Evolutionary conservation across 768 basidiomycete species (phyloP).

Genomic region (Serendipita vermifera): DNA sequence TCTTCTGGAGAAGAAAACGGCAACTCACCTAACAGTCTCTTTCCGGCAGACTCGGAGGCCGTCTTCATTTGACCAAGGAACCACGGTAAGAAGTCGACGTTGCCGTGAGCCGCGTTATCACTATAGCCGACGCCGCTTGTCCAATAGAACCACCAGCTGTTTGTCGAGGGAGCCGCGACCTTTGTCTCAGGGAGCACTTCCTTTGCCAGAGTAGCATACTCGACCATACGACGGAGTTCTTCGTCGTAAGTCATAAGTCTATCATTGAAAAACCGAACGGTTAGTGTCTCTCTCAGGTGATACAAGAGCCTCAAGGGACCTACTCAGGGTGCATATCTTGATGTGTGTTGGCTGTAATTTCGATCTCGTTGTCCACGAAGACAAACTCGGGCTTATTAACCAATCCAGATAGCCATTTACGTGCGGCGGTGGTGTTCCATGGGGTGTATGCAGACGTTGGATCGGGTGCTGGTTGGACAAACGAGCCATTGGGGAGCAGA

Average conservation of each 20-base stretch:
- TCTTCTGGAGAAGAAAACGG: too few relatives aligned
- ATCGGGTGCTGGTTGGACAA: slow-evolving; percentile 27
- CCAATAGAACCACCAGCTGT: slow-evolving; percentile 32
- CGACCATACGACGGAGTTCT: slow-evolving; percentile 35
- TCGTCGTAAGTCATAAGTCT: slow-evolving; percentile 40
- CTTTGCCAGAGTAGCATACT: slow-evolving; percentile 31
- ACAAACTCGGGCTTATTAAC: slow-evolving; percentile 37
- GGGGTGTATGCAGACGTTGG: slow-evolving; percentile 31
- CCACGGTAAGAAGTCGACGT: slow-evolving; percentile 45
- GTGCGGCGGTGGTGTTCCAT: slow-evolving; percentile 36
- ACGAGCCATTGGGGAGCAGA: slow-evolving; percentile 35
- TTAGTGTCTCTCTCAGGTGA: background rate
- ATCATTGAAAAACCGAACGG: background rate
- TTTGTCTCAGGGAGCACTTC: slow-evolving; percentile 31
- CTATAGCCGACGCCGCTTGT: slow-evolving; percentile 35
- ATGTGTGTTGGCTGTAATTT: slow-evolving; percentile 40
- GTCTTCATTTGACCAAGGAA: slow-evolving; percentile 39
- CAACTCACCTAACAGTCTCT: slow-evolving; percentile 27
- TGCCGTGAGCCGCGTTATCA: slow-evolving; percentile 39
- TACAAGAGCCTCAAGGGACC: slow-evolving; percentile 15
- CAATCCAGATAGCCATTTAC: slow-evolving; percentile 34
- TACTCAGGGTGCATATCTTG: slow-evolving; percentile 45
- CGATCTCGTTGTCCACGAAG: slow-evolving; percentile 44
- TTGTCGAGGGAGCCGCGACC: slow-evolving; percentile 34
- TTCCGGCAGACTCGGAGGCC: slow-evolving; percentile 25